phyloP scores from a whole-genome alignment of 345 rosid genomes.

The Schrenkiella parvula region DNA sequence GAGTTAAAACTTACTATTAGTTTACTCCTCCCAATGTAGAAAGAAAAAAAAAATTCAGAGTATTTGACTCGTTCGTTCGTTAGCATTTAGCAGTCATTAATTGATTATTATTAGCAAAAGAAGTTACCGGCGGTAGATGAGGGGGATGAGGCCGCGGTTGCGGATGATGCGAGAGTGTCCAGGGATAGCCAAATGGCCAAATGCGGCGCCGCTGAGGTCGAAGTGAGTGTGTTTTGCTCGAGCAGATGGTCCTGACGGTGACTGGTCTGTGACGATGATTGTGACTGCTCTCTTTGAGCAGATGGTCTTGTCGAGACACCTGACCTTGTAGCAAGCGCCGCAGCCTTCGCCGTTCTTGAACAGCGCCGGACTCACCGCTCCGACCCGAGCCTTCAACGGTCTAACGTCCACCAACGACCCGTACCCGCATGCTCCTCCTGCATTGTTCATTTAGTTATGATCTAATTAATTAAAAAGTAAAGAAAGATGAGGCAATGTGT shows the following conservation, averaged over 20 bases:
- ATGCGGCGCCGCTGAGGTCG: constrained; percentile 96
- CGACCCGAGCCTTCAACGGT: constrained; percentile 81
- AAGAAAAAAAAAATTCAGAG: not conserved
- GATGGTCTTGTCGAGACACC: constrained; percentile 65
- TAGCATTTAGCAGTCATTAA: not conserved
- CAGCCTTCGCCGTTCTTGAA: constrained; percentile 91
- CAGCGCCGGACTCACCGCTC: constrained; percentile 83
- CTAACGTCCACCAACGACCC: constrained; percentile 82
- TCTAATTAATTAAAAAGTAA: too few relatives aligned
- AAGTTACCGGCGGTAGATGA: constrained; percentile 55
- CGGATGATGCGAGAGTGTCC: constrained; percentile 62
- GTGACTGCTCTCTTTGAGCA: constrained; percentile 87
- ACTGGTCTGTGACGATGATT: constrained; percentile 87
- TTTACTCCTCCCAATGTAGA: constrained; percentile 14
- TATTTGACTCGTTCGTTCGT: constrained; percentile 6
- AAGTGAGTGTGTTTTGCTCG: constrained; percentile 64
- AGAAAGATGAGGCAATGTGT: not conserved
- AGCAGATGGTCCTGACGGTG: constrained; percentile 61
- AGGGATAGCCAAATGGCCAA: constrained; percentile 77
- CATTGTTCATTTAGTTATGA: too few relatives aligned
- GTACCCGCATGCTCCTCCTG: constrained; percentile 99
- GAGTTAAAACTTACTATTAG: constrained; percentile 8
- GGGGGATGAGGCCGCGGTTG: constrained; percentile 69
- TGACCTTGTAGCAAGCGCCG: constrained; percentile 86
- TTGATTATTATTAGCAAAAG: not conserved